A percentile compares a stretch with the other conserved stretches of the same genome.
These are phyloP conservation scores for Cyberlindnera suaveolens DNA, from an alignment of 805 yeast genomes.

Conservation along the genomic window DNA sequence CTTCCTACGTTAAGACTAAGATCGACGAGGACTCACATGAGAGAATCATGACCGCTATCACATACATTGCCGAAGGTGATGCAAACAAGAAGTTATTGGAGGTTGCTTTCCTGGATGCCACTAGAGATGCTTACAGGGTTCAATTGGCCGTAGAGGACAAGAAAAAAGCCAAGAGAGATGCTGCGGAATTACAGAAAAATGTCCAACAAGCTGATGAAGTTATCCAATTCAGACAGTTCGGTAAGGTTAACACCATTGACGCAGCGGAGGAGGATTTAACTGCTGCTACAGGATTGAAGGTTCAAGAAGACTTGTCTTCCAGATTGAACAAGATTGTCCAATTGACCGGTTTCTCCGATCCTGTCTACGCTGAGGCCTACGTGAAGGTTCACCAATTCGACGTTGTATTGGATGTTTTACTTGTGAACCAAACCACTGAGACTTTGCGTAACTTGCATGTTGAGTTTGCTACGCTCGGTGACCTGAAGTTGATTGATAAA, in stretches of 20 bases:
- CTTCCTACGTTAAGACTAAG: slow-evolving; percentile 57
- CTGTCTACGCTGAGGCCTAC: slow-evolving; percentile 96
- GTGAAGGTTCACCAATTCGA: slow-evolving; percentile 96
- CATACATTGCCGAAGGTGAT: slow-evolving; percentile 65
- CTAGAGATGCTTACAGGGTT: slow-evolving; percentile 73
- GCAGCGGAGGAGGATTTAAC: slow-evolving; percentile 53
- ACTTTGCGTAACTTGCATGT: slow-evolving; percentile 88
- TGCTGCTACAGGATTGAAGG: slow-evolving; percentile 45
- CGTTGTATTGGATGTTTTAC: slow-evolving; percentile 85
- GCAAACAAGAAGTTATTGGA: slow-evolving; percentile 39
- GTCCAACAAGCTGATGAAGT: slow-evolving; percentile 78
- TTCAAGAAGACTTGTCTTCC: slow-evolving; percentile 60
- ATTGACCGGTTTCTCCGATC: slow-evolving; percentile 96
- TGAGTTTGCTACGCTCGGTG: slow-evolving; percentile 95
- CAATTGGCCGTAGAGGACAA: slow-evolving; percentile 59
- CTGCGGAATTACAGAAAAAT: slow-evolving; percentile 50
- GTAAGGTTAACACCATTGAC: slow-evolving; percentile 38
- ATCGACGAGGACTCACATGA: slow-evolving; percentile 98
- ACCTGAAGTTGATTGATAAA: slow-evolving; percentile 86
- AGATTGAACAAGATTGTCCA: slow-evolving; percentile 85
- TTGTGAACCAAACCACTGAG: slow-evolving; percentile 89
- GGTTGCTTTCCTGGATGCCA: slow-evolving; percentile 77
- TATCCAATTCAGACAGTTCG: slow-evolving; percentile 72
- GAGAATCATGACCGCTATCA: slow-evolving; percentile 82
- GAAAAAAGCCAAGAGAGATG: slow-evolving; percentile 49